Percentiles rank a stretch among this genome's conserved stretches.
Conservation (phyloP, 495 filamentous ascomycete genomes). For the Hapsidospora chrysogenum region DNA sequence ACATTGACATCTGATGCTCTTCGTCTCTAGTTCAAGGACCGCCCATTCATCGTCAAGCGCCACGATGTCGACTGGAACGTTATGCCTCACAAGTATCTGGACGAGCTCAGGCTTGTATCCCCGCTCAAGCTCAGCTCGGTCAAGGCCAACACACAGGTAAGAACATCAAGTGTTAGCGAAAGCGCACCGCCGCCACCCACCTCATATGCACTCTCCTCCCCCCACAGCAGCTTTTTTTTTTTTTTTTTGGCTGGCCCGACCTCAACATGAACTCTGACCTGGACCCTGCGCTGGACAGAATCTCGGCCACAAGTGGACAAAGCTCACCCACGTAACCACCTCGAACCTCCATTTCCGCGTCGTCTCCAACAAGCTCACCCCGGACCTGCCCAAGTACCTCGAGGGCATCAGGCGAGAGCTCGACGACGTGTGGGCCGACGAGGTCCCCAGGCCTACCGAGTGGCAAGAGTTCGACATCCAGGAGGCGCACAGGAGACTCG, state of each 20-base stretch:
- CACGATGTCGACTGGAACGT: neutral
- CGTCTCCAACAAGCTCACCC: conserved; percentile 1
- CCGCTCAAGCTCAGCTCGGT: neutral
- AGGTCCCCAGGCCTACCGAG: conserved; percentile 3
- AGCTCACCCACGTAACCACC: neutral
- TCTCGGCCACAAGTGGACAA: neutral
- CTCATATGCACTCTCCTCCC: too few relatives aligned
- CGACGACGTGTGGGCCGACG: conserved; percentile 2
- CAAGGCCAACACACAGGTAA: neutral
- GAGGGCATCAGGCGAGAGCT: conserved; percentile 1
- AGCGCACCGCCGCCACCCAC: too few relatives aligned
- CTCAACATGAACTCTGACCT: too few relatives aligned
- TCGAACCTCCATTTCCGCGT: conserved; percentile 2
- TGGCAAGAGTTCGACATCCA: conserved; percentile 3
- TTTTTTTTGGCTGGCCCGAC: too few relatives aligned
- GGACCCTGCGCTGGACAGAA: too few relatives aligned
- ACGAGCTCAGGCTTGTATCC: neutral
- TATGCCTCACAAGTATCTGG: neutral
- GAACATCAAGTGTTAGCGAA: too few relatives aligned
- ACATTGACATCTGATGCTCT: too few relatives aligned
- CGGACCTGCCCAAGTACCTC: conserved; percentile 1
- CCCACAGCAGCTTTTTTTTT: too few relatives aligned
- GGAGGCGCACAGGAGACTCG: conserved; percentile 7
- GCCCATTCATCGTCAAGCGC: neutral
- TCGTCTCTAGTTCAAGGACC: neutral